Percentiles rank a stretch among this genome's conserved stretches.
phyloP scores from a whole-genome alignment of 805 yeast genomes.

The Nakazawaea siamensis region DNA sequence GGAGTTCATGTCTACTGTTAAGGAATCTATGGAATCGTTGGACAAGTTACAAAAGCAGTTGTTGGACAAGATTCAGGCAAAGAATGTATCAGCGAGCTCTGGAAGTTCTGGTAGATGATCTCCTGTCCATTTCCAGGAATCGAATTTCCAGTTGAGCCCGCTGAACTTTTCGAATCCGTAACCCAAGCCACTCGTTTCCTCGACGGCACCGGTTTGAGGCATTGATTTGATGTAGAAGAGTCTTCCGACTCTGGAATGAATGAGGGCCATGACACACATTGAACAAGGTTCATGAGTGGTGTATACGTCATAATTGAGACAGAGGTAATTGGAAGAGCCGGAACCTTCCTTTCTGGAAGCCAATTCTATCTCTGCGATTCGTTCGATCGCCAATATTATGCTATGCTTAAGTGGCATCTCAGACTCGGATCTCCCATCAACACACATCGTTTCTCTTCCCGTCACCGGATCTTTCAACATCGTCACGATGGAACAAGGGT shows the following conservation, averaged over 20 bases:
- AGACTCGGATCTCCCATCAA: too few species aligned
- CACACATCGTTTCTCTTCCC: too few species aligned
- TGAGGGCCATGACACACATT: conserved; percentile 94
- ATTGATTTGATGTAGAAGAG: conserved; percentile 51
- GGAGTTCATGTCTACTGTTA: conserved; percentile 14
- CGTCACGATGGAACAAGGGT: conserved; percentile 41
- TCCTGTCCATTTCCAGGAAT: conserved; percentile 68
- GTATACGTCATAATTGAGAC: conserved; percentile 69
- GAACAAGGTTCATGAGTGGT: conserved; percentile 95
- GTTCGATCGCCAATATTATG: conserved; percentile 60
- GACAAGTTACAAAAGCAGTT: conserved; percentile 14
- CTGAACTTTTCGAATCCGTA: conserved; percentile 71
- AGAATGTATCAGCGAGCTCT: background rate
- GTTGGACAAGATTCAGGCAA: conserved; percentile 1
- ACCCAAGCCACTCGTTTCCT: conserved; percentile 49
- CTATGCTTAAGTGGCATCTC: conserved; percentile 77
- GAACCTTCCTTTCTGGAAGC: conserved; percentile 11
- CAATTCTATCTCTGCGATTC: conserved; percentile 51
- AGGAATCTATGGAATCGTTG: conserved; percentile 13
- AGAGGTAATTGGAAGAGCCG: conserved; percentile 67
- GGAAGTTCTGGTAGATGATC: conserved; percentile 14
- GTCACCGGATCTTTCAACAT: conserved; percentile 58
- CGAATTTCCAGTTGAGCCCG: conserved; percentile 80
- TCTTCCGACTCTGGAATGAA: conserved; percentile 78
- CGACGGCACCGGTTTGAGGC: conserved; percentile 45